Evolutionary conservation across 106 monocot species (phyloP).

Genomic region (Dendrobium chrysotoxum): DNA sequence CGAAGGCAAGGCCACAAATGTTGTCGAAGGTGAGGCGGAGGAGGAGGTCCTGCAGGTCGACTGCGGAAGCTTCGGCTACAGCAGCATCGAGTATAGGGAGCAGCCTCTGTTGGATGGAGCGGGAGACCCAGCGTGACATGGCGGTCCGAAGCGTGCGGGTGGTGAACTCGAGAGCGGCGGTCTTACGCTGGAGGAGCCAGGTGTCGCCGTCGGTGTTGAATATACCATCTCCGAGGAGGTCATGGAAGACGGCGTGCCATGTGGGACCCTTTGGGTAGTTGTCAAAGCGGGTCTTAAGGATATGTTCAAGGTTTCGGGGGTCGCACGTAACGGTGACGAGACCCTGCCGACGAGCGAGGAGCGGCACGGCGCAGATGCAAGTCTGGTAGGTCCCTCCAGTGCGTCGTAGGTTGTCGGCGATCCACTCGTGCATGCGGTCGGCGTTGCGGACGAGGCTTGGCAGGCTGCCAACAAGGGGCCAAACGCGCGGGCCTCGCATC

Average conservation of each 20-base stretch:
- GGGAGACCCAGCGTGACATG: slow-evolving; percentile 75
- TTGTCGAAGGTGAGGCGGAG: slow-evolving; percentile 83
- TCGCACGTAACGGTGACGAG: slow-evolving; percentile 83
- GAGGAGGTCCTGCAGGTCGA: slow-evolving; percentile 78
- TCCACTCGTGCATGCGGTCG: slow-evolving; percentile 87
- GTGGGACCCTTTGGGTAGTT: slow-evolving; percentile 97
- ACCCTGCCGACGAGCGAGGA: slow-evolving; percentile 55
- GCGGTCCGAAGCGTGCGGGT: slow-evolving; percentile 79
- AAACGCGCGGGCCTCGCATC: slow-evolving; percentile 56
- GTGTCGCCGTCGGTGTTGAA: slow-evolving; percentile 89
- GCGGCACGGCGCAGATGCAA: slow-evolving; percentile 69
- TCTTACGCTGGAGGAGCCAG: slow-evolving; percentile 86
- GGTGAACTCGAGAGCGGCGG: slow-evolving; percentile 92
- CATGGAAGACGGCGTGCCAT: slow-evolving; percentile 74
- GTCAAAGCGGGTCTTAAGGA: slow-evolving; percentile 67
- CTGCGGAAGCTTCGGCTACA: not conserved
- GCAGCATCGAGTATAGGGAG: slow-evolving; percentile 43
- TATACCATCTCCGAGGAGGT: slow-evolving; percentile 89
- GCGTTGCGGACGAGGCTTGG: slow-evolving; percentile 67
- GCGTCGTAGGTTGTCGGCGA: slow-evolving; percentile 56
- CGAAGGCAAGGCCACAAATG: slow-evolving; percentile 84
- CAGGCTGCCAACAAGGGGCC: slow-evolving; percentile 84
- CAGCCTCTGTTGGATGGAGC: slow-evolving; percentile 49
- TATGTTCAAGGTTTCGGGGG: slow-evolving; percentile 79
- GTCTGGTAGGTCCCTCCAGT: slow-evolving; percentile 88